phyloP scores from a whole-genome alignment of 306 rosid species.

The Psophocarpus tetragonolobus region DNA sequence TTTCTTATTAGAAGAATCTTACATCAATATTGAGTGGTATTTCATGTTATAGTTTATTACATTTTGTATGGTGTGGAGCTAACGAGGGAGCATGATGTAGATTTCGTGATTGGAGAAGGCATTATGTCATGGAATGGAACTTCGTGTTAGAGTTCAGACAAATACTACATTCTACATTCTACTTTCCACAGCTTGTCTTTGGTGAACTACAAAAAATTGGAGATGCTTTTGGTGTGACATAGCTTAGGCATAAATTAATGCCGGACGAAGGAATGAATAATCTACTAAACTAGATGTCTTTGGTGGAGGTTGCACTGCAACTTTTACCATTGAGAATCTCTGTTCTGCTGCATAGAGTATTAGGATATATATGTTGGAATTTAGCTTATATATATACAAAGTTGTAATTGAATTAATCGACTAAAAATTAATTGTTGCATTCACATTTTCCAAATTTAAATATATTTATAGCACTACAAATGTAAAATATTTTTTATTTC shows the following conservation, averaged over 20 bases:
- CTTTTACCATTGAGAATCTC: constrained; percentile 2
- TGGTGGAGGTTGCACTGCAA: constrained; percentile 18
- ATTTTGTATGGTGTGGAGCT: not conserved
- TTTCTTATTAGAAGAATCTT: no score
- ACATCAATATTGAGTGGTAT: no score
- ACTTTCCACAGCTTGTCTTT: not conserved
- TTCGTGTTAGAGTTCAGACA: not conserved
- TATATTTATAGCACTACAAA: no score
- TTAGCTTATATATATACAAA: not conserved
- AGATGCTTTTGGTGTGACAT: not conserved
- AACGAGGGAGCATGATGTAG: not conserved
- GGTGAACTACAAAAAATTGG: not conserved
- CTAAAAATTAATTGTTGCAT: not conserved
- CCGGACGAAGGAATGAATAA: not conserved
- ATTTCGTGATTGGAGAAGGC: constrained; percentile 3
- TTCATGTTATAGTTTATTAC: not conserved
- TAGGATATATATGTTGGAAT: not conserved
- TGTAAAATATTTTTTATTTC: no score
- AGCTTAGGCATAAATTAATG: not conserved
- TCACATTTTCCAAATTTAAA: no score
- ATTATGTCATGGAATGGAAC: not conserved
- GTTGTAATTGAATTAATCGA: not conserved
- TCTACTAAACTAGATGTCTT: not conserved
- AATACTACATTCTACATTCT: not conserved
- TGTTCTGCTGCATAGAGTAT: not conserved